A percentile compares a stretch with the other conserved stretches of the same genome.
Evolutionary conservation across 2,329 filamentous ascomycete genomes (phyloP).

Genomic region (Phaeosphaeriaceae sp.): DNA sequence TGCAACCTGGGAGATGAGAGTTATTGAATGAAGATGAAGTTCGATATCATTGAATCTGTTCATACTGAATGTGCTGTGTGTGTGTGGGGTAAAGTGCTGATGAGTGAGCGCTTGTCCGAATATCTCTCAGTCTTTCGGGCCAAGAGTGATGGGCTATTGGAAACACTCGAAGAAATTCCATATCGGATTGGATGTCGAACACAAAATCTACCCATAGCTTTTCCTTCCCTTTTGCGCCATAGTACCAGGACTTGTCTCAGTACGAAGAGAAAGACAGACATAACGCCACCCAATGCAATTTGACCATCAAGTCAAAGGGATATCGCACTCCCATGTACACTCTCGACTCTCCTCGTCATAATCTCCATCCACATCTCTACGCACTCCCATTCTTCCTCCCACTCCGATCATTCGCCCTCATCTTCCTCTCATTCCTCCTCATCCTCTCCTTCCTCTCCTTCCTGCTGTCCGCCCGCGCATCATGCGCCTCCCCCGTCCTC

Average conservation of each 20-base stretch:
- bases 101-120: too few relatives aligned
- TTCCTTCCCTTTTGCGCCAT: neutral
- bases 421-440: slow-evolving; percentile 53
- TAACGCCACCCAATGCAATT: slow-evolving; percentile 5
- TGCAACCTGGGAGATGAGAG: slow-evolving; percentile 15
- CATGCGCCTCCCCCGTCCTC: slow-evolving; percentile 69
- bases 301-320: neutral
- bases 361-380: neutral
- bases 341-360: too few relatives aligned
- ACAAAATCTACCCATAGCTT: neutral
- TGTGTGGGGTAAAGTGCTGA: too few relatives aligned
- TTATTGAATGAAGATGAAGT: neutral
- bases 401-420: slow-evolving; percentile 68
- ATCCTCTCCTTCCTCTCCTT: slow-evolving; percentile 64
- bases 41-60: neutral
- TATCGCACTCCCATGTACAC: neutral
- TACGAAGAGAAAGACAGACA: neutral
- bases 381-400: slow-evolving; percentile 57
- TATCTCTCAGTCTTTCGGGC: too few relatives aligned
- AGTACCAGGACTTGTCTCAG: neutral
- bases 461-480: slow-evolving; percentile 64
- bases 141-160: too few relatives aligned
- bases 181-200: neutral
- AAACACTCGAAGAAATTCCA: neutral
- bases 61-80: neutral